These are phyloP conservation scores for Serendipita sp. DNA, from an alignment of 768 basidiomycete species.

Conservation along the genomic window DNA sequence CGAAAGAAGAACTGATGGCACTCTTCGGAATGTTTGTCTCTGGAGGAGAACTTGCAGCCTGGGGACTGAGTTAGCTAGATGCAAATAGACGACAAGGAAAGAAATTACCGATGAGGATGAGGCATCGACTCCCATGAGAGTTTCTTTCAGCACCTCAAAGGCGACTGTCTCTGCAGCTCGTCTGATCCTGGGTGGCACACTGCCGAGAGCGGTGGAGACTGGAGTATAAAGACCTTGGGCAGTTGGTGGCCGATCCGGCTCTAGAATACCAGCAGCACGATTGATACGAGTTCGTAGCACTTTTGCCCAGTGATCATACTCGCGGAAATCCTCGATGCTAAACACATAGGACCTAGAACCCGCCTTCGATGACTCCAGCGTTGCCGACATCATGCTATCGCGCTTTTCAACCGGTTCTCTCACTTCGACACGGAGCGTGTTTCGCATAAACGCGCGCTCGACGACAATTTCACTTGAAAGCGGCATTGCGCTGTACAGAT, in stretches of 20 bases:
- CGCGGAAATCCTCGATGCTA: slow-evolving; percentile 66
- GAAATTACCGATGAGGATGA: slow-evolving; percentile 10
- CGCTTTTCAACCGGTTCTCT: slow-evolving; percentile 22
- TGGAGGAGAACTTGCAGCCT: not conserved
- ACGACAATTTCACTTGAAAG: slow-evolving; percentile 61
- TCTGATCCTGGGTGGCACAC: slow-evolving; percentile 29
- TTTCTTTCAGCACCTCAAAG: slow-evolving; percentile 74
- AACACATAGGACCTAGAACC: slow-evolving; percentile 85
- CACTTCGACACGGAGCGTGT: slow-evolving; percentile 91
- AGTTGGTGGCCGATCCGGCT: slow-evolving; percentile 8
- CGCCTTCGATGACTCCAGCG: slow-evolving; percentile 25
- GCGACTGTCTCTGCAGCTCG: slow-evolving; percentile 60
- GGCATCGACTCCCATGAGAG: slow-evolving; percentile 35
- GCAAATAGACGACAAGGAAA: not conserved
- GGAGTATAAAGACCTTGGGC: slow-evolving; percentile 10
- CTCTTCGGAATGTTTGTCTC: not conserved
- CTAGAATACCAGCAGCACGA: slow-evolving; percentile 9
- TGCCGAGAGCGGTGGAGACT: slow-evolving; percentile 7
- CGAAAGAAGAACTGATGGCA: not conserved
- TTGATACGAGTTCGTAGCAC: slow-evolving; percentile 30
- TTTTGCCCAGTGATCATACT: slow-evolving; percentile 58
- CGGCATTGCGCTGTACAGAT: slow-evolving; percentile 67
- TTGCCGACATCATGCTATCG: not conserved
- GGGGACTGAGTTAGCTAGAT: not conserved
- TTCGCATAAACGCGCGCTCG: slow-evolving; percentile 90